phyloP scores from a whole-genome alignment of 371 early-diverging fungal species.

The Circinella umbellata region DNA sequence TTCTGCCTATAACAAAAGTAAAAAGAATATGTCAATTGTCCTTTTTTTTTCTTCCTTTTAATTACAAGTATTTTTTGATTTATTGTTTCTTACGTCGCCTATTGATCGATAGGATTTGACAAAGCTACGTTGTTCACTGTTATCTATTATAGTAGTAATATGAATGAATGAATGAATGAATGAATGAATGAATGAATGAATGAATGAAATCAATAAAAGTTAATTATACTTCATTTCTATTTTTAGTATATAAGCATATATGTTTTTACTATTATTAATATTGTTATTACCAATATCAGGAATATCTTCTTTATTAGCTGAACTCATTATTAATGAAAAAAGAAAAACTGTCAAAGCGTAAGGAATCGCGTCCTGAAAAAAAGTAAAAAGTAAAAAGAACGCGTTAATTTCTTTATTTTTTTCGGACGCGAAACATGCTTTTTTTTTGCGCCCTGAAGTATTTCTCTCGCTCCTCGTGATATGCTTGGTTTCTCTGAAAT shows the following conservation, averaged over 20 bases:
- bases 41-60: too few species aligned
- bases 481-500: too few species aligned
- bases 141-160: constrained; percentile 3
- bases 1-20: constrained; percentile 21
- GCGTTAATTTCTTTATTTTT: too few species aligned
- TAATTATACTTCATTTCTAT: neutral
- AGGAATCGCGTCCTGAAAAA: too few species aligned
- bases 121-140: constrained; percentile 20
- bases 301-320: constrained; percentile 7
- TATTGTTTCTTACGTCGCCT: constrained; percentile 5
- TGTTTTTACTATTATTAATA: neutral
- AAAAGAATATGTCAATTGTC: neutral
- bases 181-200: too few species aligned
- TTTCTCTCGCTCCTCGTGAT: too few species aligned
- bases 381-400: too few species aligned
- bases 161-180: too few species aligned
- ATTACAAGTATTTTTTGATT: too few species aligned
- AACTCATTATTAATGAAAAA: neutral
- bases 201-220: too few species aligned
- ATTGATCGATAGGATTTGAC: constrained; percentile 17
- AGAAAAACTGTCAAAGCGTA: neutral
- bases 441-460: too few species aligned
- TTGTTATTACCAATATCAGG: constrained; percentile 3
- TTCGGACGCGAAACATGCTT: too few species aligned
- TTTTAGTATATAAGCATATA: neutral